Evolutionary conservation across 768 basidiomycete species (phyloP), one percentile per base, ranked within the genome.

Genomic region (Lanmaoa rubissima): DNA sequence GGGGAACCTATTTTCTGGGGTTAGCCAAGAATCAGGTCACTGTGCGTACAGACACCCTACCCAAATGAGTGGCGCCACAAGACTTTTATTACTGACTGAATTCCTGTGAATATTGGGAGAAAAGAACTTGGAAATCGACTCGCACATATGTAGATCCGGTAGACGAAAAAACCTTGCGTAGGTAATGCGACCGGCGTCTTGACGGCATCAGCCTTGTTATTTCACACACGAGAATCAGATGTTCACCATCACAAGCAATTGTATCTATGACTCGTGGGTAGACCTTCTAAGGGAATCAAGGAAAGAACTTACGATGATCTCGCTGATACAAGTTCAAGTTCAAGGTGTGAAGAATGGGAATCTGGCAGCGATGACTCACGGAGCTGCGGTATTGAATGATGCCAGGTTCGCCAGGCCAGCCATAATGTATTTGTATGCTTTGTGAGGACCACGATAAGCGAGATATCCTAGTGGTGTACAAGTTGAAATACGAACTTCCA

Each of bases 81-180:
- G 12, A 21, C 14, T 55, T 7, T 50, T 55, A 1, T 32, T 11
- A 21, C 48, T 55, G 32, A 58, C 57, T 58, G 44, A 19, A 35
- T 9, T 9, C 11, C 5, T 10, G 6, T 56, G 26, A 39, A 26
- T 55, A 12, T 31, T 4, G 1, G 5, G 14, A 10, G 1, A 12
- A n/a, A 41, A 12, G 4, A 12, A 24, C 5, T 14, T 10, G 19
- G 36, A 21, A 41, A 0, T 7, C 4, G 4, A 50, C 32, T 46
- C 54, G 7, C 28, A 51, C 58, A 56, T 36, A 41, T 41, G 19
- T 51, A 59, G 35, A 59, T 59, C 13, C 58, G 48, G 17, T 47
- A 51, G 5, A 59, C 41, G n/a, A 59, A 47, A 32, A 59, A 59
- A 2, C 48, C 58, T 47, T 59, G 58, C 4, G 54, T 41, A 35